phyloP scores from a whole-genome alignment of 176 grass and related monocot genomes.

The Zoysia pacifica region DNA sequence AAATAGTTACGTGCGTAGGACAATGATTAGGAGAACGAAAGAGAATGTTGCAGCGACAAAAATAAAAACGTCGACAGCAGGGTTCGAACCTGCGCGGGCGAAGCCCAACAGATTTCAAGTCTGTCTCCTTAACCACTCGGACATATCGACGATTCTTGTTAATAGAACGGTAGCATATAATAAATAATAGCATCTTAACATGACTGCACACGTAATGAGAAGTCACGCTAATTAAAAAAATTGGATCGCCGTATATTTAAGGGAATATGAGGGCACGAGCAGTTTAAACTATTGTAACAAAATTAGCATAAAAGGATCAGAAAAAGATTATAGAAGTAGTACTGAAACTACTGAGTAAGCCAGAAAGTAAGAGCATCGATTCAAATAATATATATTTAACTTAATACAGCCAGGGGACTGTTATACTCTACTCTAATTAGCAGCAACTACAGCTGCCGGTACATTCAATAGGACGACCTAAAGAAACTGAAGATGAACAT shows the following conservation, averaged over 20 bases:
- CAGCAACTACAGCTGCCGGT: conserved; percentile 14
- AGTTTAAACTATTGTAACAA: too few relatives aligned
- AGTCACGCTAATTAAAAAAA: too few relatives aligned
- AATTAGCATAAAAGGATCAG: background rate
- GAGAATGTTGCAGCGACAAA: too few relatives aligned
- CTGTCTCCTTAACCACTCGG: conserved; percentile 97
- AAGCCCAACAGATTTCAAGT: conserved; percentile 91
- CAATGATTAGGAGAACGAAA: too few relatives aligned
- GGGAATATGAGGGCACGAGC: too few relatives aligned
- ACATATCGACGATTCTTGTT: conserved; percentile 57
- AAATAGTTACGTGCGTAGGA: too few relatives aligned
- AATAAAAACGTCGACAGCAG: conserved; percentile 63
- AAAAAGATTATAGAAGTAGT: background rate
- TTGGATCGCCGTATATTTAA: too few relatives aligned
- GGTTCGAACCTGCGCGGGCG: conserved; percentile 90
- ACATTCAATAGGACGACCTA: background rate
- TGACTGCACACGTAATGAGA: too few relatives aligned
- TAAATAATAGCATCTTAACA: too few relatives aligned
- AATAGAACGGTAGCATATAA: too few relatives aligned
- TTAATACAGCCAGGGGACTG: background rate
- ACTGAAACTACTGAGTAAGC: background rate
- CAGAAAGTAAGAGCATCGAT: background rate
- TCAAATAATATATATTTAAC: conserved; percentile 7
- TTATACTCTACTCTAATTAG: conserved; percentile 17
- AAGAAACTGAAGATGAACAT: conserved; percentile 17